phyloP scores from a whole-genome alignment of 1,139 yeast genomes.

The Yamadazyma membranifaciens region DNA sequence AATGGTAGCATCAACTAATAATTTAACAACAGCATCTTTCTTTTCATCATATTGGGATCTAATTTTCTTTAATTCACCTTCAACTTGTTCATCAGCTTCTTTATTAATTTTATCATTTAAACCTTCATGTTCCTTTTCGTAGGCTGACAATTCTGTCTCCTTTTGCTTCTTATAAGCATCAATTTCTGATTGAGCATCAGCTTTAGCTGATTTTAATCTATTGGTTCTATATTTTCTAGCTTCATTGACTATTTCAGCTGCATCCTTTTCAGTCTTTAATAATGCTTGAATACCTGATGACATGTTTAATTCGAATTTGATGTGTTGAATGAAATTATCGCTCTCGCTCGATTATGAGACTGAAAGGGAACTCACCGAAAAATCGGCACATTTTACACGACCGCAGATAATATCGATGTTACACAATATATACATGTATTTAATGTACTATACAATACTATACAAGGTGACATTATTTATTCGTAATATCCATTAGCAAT shows the following conservation, averaged over 20 bases:
- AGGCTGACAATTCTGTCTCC: constrained; percentile 75
- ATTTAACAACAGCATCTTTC: constrained; percentile 65
- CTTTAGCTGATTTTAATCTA: constrained; percentile 90
- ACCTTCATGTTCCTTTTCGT: constrained; percentile 68
- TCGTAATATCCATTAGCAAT: constrained; percentile 79
- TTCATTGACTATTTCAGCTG: constrained; percentile 89
- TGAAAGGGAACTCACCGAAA: constrained; percentile 2
- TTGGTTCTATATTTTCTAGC: constrained; percentile 87
- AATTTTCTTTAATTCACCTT: constrained; percentile 60
- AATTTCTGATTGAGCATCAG: constrained; percentile 89
- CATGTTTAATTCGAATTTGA: constrained; percentile 16
- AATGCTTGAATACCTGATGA: constrained; percentile 40
- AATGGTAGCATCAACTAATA: constrained; percentile 77
- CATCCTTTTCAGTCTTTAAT: constrained; percentile 85
- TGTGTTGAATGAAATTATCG: constrained; percentile 4
- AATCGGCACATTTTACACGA: background rate
- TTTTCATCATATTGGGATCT: constrained; percentile 61
- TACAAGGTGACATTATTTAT: constrained; percentile 20
- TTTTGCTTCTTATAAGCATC: constrained; percentile 82
- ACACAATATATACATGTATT: background rate
- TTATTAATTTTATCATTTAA: constrained; percentile 66
- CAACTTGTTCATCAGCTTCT: constrained; percentile 66
- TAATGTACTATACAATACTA: no score
- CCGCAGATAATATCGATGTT: background rate
- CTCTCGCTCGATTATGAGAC: background rate